Base-by-base conservation (phyloP, 768 basidiomycete species). In the Grammothele lineata region DNA sequence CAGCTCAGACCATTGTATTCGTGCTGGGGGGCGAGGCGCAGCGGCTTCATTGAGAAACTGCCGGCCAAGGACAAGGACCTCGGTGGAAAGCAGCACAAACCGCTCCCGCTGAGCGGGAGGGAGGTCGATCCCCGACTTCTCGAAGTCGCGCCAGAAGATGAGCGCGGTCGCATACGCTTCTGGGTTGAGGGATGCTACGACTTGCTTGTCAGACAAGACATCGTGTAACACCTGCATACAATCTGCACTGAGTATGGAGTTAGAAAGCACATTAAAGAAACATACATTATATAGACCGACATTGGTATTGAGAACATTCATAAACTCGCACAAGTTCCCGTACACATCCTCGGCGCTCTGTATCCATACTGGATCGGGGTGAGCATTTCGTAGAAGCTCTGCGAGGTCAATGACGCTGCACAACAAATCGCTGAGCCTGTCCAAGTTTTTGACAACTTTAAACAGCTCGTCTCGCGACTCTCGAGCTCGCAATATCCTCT, bases 381-480 rank as follows among this genome's bases (percentile, higher is more conserved):
- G 94, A 0, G 92, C 85, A 62, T 95, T 94, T 53, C 94, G 79
- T 23, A 99, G 76, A 40, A 96, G 77, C 65, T 99, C 96, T 42
- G 92, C 89, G 49, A 97, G 80, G 69, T 99, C 96, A 52, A 97
- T 97, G 51, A 99, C 92, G 10, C 90, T 85, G 59, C 96, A 99
- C 2, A 99, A 71, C 66, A 95, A 75, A 71, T 99, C 94, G 63
- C 94, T 97, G 56, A 99, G 81, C 51, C 95, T 75, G 71, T 99
- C 96, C 51, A 99, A 70, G 64, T 95, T 96, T 74, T 97, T 97
- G 50, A 97, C 90, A 9, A 92, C 92, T 66, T 84, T 79, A 50
- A 83, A 71, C 39, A 95, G 72, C 64, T 95, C 93, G 42, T 73
- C 67, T 30, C 80, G 75, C 4, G 87, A 85, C 59, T 86, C 74